phyloP scores from a whole-genome alignment of 2,329 filamentous ascomycete species.

The Aspergillus melleus region DNA sequence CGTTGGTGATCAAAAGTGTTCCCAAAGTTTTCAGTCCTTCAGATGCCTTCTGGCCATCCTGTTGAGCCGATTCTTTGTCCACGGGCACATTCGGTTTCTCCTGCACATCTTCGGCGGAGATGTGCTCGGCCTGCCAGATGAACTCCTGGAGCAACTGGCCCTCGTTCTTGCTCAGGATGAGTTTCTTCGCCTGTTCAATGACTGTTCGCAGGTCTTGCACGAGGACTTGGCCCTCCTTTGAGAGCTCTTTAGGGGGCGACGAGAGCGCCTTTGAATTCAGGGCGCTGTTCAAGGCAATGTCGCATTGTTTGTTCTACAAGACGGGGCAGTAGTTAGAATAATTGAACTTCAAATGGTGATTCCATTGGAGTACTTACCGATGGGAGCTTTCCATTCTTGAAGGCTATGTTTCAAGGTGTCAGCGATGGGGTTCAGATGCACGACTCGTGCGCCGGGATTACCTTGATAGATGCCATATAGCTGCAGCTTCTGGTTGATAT shows the following conservation, averaged over 20 bases:
- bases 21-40: slow-evolving; percentile 86
- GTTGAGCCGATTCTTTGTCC: slow-evolving; percentile 72
- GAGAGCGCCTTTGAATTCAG: slow-evolving; percentile 69
- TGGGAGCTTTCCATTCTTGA: slow-evolving; percentile 84
- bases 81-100: slow-evolving; percentile 65
- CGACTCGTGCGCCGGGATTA: slow-evolving; percentile 27
- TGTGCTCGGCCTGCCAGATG: slow-evolving; percentile 85
- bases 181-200: slow-evolving; percentile 77
- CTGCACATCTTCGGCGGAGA: slow-evolving; percentile 62
- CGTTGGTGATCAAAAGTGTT: slow-evolving; percentile 88
- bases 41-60: slow-evolving; percentile 80
- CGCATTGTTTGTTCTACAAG: slow-evolving; percentile 84
- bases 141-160: slow-evolving; percentile 95
- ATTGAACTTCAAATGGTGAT: slow-evolving; percentile 37
- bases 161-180: slow-evolving; percentile 90
- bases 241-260: slow-evolving; percentile 73
- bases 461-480: slow-evolving; percentile 82
- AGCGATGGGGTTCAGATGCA: slow-evolving; percentile 6
- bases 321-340: background rate
- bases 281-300: slow-evolving; percentile 88
- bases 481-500: slow-evolving; percentile 93
- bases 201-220: slow-evolving; percentile 76
- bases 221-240: slow-evolving; percentile 75
- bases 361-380: slow-evolving; percentile 76
- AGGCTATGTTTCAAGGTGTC: slow-evolving; percentile 55